Percentiles rank a stretch among this genome's conserved stretches.
Evolutionary conservation across 2,329 filamentous ascomycete species (phyloP).

Genomic region (Xylaria sp.): DNA sequence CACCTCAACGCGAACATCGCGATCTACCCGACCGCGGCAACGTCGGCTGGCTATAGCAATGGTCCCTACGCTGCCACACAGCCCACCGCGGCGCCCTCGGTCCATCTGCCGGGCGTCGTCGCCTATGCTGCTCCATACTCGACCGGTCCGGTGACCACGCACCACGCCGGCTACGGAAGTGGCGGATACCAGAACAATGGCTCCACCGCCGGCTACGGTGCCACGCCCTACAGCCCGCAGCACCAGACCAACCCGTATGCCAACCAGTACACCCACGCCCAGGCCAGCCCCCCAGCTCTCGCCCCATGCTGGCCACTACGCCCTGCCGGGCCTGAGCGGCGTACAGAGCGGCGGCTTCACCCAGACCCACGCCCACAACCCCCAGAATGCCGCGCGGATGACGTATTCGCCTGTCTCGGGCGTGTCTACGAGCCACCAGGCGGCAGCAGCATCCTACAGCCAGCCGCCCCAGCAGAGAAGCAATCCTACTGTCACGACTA

Average conservation of each 20-base stretch:
- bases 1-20: conserved; percentile 21
- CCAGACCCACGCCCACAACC: conserved; percentile 21
- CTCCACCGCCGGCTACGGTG: conserved; percentile 21
- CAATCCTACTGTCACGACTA: conserved; percentile 9
- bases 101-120: conserved; percentile 22
- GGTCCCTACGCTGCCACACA: conserved; percentile 21
- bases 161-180: conserved; percentile 28
- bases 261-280: conserved; percentile 25
- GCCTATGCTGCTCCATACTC: conserved; percentile 27
- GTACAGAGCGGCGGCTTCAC: conserved; percentile 24
- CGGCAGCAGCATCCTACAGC: conserved; percentile 15
- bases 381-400: conserved; percentile 21
- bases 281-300: conserved; percentile 27
- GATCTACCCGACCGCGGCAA: conserved; percentile 14
- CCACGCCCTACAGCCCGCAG: conserved; percentile 27
- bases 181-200: conserved; percentile 23
- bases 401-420: conserved; percentile 28
- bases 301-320: conserved; percentile 24
- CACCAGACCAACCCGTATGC: conserved; percentile 27
- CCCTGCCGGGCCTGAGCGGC: conserved; percentile 21
- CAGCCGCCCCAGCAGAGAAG: conserved; percentile 21
- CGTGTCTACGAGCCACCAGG: conserved; percentile 21
- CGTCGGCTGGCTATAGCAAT: conserved; percentile 26
- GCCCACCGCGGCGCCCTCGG: conserved; percentile 13
- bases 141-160: conserved; percentile 26